phyloP scores from a whole-genome alignment of 2,329 filamentous ascomycete genomes.

The Ampelomyces quisqualis region DNA sequence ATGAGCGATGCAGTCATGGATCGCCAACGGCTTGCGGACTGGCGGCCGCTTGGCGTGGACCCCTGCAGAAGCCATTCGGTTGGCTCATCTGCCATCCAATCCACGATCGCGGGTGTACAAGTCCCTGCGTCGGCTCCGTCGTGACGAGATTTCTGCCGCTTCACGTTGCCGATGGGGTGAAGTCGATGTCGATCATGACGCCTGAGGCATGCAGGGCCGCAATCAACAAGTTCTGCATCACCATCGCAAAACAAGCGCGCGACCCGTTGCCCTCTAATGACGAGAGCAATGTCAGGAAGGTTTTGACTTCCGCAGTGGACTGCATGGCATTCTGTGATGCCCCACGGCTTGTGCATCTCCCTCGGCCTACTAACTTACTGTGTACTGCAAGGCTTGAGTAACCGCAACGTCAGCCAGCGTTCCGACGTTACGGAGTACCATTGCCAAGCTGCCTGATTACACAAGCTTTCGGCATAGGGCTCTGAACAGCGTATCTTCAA shows the following conservation, averaged over 20 bases:
- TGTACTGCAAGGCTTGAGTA: background rate
- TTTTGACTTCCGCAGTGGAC: background rate
- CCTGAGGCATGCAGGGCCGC: slow-evolving; percentile 23
- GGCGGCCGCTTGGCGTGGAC: slow-evolving; percentile 12
- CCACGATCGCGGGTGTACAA: slow-evolving; percentile 16
- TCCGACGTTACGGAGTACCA: background rate
- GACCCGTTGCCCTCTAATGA: background rate
- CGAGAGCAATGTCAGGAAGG: background rate
- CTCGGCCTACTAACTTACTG: background rate
- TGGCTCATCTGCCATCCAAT: slow-evolving; percentile 22
- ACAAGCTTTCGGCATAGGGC: too few relatives aligned
- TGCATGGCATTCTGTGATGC: background rate
- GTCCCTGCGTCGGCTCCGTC: slow-evolving; percentile 31
- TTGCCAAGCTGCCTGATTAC: background rate
- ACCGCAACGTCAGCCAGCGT: background rate
- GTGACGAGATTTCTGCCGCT: slow-evolving; percentile 25
- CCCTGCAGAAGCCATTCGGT: slow-evolving; percentile 13
- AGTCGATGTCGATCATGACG: slow-evolving; percentile 34
- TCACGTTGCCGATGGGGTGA: slow-evolving; percentile 15
- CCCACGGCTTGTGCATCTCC: background rate
- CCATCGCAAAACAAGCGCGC: slow-evolving; percentile 5
- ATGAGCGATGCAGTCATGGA: slow-evolving; percentile 21
- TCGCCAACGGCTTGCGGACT: slow-evolving; percentile 23
- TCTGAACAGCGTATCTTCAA: too few relatives aligned
- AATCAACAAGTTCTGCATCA: slow-evolving; percentile 8